Base-by-base conservation (phyloP, 768 basidiomycete genomes). In the Mycena vitilis region DNA sequence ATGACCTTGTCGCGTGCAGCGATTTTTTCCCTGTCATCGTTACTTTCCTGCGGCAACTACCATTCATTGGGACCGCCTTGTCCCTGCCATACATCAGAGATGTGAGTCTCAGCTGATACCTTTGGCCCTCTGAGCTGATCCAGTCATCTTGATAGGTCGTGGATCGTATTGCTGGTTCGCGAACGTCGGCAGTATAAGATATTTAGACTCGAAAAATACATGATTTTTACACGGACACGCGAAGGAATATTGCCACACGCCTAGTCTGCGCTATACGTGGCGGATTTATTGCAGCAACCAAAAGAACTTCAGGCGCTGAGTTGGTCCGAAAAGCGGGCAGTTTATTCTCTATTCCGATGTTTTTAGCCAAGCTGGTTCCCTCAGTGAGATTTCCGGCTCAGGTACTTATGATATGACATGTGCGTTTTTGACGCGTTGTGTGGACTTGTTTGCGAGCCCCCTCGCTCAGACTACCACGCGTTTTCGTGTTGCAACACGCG, bases 11-110 rank as follows among this genome's bases (percentile, higher is more conserved):
- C n/a, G 36, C 51, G 38, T 70, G 53, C 81, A 99, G 97, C 52
- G 97, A 98, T 81, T 99, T 99, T 85, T 99, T 99, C 88, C 98
- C 98, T 8, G 98, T 99, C 68, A 92, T 99, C 63, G 84, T 99
- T 57, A 96, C 95, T n/a, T 98, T 99, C 85, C 81, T 99, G 70
- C 88, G 96, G 63, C 97, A 98, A 81, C 78, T 99, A 53, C 97
- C 98, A 6, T 90, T 98, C 71, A 86, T 99, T 64, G 97, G 98
- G 34, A 94, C 90, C 0, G 79, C 94, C 69, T 80, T 99, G 55
- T 92, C 93, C 6, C 76, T 99, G 70, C 96, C 98, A 1, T 96
- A 94, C 77, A 90, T 99, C 74, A 85, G 93, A 75, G 85, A 86
- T 63, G 97, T 98, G 77, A 81, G 89, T 83, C n/a, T 64, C 49